Base-by-base conservation (phyloP, 1,284 basidiomycete genomes). In the Rugiboletus extremiorientalis region DNA sequence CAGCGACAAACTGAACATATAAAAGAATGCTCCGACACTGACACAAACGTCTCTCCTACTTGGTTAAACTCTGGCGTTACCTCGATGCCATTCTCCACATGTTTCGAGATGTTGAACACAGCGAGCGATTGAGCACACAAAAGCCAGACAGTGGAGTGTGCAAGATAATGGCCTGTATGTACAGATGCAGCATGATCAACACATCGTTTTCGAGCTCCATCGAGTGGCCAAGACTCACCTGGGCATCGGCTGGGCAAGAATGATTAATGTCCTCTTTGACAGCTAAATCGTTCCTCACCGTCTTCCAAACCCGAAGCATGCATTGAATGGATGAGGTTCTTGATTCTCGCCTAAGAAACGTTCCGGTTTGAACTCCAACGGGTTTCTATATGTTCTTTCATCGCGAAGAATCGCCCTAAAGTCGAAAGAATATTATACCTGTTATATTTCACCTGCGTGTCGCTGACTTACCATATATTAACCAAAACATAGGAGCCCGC, bases 281-380 rank as follows among this genome's bases (percentile, higher is more conserved):
- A 6, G n/a, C n/a, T 2, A 3, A 27, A 36, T 22, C 0, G 60
- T 37, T 47, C 2, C 77, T 62, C 58, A 79, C 82, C 83, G 77
- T 64, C 83, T 76, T 56, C 83, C 83, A 60, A 84, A 81, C 18
- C 82, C 82, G 67, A 84, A 84, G 58, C 76, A 78, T 34, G 79
- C 54, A 55, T 73, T 74, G 48, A 74, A 75, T 50, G 84, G 82
- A 68, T 83, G 80, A 42, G 70, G 70, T 59, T 84, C 80, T 16
- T 76, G 73, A 23, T 66, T 50, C 22, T 58, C 37, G 23, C 65
- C 67, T 1, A 66, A 31, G 41, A 69, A 69, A 16, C 63, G 63
- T 18, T 63, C 65, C 0, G 65, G 65, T 42, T 49, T 67, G 46
- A 67, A 69, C 30, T 60, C 59, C 27, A 48, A 28, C 0, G 64